Evolutionary conservation across 2,329 filamentous ascomycete genomes (phyloP).

Genomic region (Verruconis gallopava): DNA sequence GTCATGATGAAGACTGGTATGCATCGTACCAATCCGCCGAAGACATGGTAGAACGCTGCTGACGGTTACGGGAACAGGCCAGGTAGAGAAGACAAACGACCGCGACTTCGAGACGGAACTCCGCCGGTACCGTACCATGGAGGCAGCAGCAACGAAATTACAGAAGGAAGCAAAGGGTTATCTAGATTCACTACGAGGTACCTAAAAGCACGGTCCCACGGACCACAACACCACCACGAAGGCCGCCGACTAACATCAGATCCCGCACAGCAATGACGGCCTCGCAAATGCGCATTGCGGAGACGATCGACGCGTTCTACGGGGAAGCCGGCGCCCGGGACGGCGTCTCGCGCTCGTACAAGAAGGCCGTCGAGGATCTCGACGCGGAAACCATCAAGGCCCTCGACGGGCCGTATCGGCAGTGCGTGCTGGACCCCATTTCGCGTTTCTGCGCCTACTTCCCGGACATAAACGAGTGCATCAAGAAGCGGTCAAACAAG

Average conservation of each 20-base stretch:
- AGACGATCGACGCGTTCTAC: constrained; percentile 99
- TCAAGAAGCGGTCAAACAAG: constrained; percentile 98
- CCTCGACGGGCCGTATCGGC: constrained; percentile 76
- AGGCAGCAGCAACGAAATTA: constrained; percentile 77
- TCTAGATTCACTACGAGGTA: constrained; percentile 83
- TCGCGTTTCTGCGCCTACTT: constrained; percentile 96
- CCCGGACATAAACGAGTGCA: constrained; percentile 97
- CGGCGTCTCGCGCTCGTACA: constrained; percentile 92
- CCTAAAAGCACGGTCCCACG: constrained; percentile 12
- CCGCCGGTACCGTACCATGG: constrained; percentile 93
- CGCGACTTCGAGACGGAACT: constrained; percentile 98
- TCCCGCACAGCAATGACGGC: constrained; percentile 76
- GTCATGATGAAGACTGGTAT: constrained; percentile 98
- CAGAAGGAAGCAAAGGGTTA: constrained; percentile 99
- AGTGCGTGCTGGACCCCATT: constrained; percentile 75
- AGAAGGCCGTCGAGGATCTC: constrained; percentile 93
- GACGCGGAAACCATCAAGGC: constrained; percentile 98
- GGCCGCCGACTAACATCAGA: constrained; percentile 4
- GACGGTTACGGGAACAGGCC: constrained; percentile 51
- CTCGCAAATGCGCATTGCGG: constrained; percentile 97
- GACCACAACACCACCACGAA: not conserved
- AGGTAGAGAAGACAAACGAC: constrained; percentile 97
- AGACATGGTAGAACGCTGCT: not conserved
- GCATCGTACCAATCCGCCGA: no score
- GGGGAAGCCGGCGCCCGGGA: constrained; percentile 90